A percentile compares a stretch with the other conserved stretches of the same genome.
Evolutionary conservation across 1,284 basidiomycete genomes (phyloP).

Genomic region (Malassezia sp.): DNA sequence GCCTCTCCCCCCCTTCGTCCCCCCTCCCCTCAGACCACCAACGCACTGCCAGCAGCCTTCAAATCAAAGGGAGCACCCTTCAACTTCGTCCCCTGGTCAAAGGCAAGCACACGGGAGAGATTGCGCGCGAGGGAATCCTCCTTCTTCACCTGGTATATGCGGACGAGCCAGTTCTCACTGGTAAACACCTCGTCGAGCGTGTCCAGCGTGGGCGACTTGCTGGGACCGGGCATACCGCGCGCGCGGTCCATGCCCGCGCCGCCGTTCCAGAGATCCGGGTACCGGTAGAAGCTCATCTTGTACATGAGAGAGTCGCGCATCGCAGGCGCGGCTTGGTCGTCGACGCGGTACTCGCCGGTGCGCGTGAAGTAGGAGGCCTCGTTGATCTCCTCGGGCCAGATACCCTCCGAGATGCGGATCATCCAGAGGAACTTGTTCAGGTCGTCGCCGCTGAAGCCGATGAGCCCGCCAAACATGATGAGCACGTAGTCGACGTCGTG

Average conservation of each 20-base stretch:
- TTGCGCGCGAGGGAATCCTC: constrained; percentile 83
- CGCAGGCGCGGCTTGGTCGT: constrained; percentile 69
- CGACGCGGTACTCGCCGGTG: constrained; percentile 86
- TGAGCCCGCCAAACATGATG: constrained; percentile 88
- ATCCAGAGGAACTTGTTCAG: constrained; percentile 91
- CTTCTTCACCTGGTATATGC: constrained; percentile 92
- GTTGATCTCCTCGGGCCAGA: constrained; percentile 96
- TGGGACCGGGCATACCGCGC: constrained; percentile 24
- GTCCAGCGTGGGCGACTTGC: constrained; percentile 28
- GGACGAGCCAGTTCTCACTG: constrained; percentile 48
- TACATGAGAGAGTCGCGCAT: constrained; percentile 91
- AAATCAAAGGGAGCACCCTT: constrained; percentile 4
- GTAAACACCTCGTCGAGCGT: constrained; percentile 46
- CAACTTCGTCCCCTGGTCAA: constrained; percentile 72
- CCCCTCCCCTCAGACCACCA: too few relatives aligned
- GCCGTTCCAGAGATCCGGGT: constrained; percentile 48
- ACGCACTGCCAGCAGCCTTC: too few relatives aligned
- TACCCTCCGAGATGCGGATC: constrained; percentile 89
- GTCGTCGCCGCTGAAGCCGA: constrained; percentile 96
- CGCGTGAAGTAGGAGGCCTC: constrained; percentile 88
- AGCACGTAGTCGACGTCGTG: constrained; percentile 98
- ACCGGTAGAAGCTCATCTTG: constrained; percentile 46
- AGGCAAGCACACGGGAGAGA: constrained; percentile 58
- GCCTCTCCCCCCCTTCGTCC: too few relatives aligned
- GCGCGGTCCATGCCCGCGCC: constrained; percentile 36